These are phyloP conservation scores for Boeremia exigua DNA, from an alignment of 2,329 filamentous ascomycete genomes.

Conservation along the genomic window DNA sequence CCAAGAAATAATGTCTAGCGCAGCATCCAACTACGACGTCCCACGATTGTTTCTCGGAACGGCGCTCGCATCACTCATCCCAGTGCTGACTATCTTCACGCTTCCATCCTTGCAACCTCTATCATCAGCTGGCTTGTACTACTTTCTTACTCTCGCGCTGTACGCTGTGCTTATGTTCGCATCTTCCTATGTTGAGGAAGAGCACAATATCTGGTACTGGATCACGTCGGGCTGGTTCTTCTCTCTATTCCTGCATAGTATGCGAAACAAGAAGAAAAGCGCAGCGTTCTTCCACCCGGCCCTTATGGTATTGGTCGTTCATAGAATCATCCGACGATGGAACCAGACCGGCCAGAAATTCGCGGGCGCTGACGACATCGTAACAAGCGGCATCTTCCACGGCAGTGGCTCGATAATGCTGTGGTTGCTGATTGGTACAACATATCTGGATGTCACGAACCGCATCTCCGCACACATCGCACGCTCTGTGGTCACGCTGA, in stretches of 20 bases:
- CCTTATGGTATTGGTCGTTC: slow-evolving; percentile 62
- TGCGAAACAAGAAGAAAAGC: slow-evolving; percentile 37
- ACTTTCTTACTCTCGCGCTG: slow-evolving; percentile 44
- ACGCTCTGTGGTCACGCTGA: slow-evolving; percentile 34
- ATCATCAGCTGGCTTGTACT: slow-evolving; percentile 56
- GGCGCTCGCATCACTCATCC: slow-evolving; percentile 52
- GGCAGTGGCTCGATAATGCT: slow-evolving; percentile 65
- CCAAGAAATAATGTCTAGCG: slow-evolving; percentile 82
- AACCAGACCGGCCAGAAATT: slow-evolving; percentile 98
- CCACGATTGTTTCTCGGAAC: slow-evolving; percentile 61
- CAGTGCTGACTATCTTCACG: slow-evolving; percentile 45
- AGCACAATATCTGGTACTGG: slow-evolving; percentile 99
- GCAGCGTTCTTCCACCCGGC: slow-evolving; percentile 40
- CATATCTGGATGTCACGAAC: slow-evolving; percentile 68
- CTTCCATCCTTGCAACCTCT: slow-evolving; percentile 53
- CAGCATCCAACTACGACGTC: slow-evolving; percentile 91
- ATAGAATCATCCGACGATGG: slow-evolving; percentile 78
- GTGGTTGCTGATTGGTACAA: slow-evolving; percentile 74
- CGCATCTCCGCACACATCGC: slow-evolving; percentile 49
- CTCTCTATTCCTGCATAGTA: slow-evolving; percentile 53
- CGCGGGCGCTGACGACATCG: slow-evolving; percentile 87
- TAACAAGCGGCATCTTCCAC: slow-evolving; percentile 60
- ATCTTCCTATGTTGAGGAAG: slow-evolving; percentile 96
- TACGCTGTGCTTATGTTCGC: slow-evolving; percentile 96
- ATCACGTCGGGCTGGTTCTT: slow-evolving; percentile 71